phyloP scores from a whole-genome alignment of 495 filamentous ascomycete genomes.

The Xylaria longipes region DNA sequence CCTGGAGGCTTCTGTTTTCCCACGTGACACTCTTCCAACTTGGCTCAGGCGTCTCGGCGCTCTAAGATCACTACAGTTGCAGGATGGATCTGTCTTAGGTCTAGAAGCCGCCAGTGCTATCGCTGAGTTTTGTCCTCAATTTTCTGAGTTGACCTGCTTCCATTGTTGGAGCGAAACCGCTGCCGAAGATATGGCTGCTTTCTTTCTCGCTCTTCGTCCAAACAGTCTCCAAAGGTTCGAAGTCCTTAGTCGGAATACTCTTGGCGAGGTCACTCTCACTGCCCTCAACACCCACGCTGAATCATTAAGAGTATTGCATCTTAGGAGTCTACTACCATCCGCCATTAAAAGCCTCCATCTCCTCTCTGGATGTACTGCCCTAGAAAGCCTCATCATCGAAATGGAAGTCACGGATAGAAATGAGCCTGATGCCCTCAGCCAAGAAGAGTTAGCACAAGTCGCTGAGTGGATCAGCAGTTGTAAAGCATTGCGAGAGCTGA shows the following conservation, averaged over 20 bases:
- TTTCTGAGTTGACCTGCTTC: conserved; percentile 66
- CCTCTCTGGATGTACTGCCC: conserved; percentile 57
- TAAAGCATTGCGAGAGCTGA: conserved; percentile 56
- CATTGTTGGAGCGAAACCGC: conserved; percentile 46
- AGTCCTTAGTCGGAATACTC: conserved; percentile 56
- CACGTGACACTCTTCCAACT: conserved; percentile 36
- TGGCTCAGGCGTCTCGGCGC: conserved; percentile 48
- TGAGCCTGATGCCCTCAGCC: conserved; percentile 51
- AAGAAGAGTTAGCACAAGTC: conserved; percentile 58
- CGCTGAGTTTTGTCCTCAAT: conserved; percentile 62
- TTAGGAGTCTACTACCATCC: conserved; percentile 56
- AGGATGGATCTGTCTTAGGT: conserved; percentile 63
- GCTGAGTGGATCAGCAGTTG: conserved; percentile 64
- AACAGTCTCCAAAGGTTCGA: conserved; percentile 67
- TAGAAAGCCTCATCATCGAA: conserved; percentile 61
- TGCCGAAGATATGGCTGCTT: conserved; percentile 62
- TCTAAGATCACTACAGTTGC: conserved; percentile 58
- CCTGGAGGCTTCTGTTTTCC: conserved; percentile 42
- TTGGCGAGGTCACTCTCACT: conserved; percentile 61
- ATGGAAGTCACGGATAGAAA: conserved; percentile 34
- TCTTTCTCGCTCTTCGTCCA: conserved; percentile 61
- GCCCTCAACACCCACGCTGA: conserved; percentile 63
- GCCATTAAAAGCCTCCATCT: conserved; percentile 55
- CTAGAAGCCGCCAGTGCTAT: conserved; percentile 60
- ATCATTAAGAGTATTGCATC: conserved; percentile 62